Conservation (phyloP, 495 filamentous ascomycete genomes). For the Xylaria venustula region DNA sequence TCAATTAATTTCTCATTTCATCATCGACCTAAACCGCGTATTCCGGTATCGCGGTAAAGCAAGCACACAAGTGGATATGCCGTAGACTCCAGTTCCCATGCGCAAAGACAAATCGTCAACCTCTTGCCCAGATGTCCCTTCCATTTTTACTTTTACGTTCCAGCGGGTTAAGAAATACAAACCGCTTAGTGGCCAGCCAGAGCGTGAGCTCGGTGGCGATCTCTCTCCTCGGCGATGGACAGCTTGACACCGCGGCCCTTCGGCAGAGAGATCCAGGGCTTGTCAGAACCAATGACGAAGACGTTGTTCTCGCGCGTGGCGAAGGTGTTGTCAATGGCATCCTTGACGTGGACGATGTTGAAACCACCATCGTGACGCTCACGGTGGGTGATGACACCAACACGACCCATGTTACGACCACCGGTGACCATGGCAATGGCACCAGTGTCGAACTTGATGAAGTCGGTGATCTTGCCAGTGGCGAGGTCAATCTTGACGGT, state of each 20-base stretch:
- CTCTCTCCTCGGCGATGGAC: slow-evolving; percentile 95
- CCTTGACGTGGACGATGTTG: slow-evolving; percentile 99
- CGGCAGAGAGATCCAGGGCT: slow-evolving; percentile 97
- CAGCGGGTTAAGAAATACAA: slow-evolving; percentile 1
- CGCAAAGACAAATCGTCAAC: slow-evolving; percentile 28
- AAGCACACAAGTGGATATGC: slow-evolving; percentile 30
- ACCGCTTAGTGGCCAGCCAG: slow-evolving; percentile 58
- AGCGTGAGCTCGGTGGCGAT: slow-evolving; percentile 81
- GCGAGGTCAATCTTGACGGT: slow-evolving; percentile 97
- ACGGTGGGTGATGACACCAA: slow-evolving; percentile 99
- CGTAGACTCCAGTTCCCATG: slow-evolving; percentile 38
- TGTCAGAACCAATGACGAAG: slow-evolving; percentile 94
- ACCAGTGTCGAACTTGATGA: slow-evolving; percentile 95
- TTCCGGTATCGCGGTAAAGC: slow-evolving; percentile 26
- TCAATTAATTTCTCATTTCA: slow-evolving; percentile 37
- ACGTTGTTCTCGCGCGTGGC: slow-evolving; percentile 98
- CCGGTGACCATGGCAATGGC: slow-evolving; percentile 96
- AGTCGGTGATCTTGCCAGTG: slow-evolving; percentile 95
- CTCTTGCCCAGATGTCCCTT: slow-evolving; percentile 27
- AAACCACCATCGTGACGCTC: slow-evolving; percentile 99
- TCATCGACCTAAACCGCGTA: slow-evolving; percentile 33
- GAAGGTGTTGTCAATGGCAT: slow-evolving; percentile 98
- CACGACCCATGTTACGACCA: slow-evolving; percentile 99
- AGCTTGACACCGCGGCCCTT: slow-evolving; percentile 99
- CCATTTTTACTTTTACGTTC: slow-evolving; percentile 20